phyloP scores from a whole-genome alignment of 352 stramenopile species.

The Elongisporangium prolatum region DNA sequence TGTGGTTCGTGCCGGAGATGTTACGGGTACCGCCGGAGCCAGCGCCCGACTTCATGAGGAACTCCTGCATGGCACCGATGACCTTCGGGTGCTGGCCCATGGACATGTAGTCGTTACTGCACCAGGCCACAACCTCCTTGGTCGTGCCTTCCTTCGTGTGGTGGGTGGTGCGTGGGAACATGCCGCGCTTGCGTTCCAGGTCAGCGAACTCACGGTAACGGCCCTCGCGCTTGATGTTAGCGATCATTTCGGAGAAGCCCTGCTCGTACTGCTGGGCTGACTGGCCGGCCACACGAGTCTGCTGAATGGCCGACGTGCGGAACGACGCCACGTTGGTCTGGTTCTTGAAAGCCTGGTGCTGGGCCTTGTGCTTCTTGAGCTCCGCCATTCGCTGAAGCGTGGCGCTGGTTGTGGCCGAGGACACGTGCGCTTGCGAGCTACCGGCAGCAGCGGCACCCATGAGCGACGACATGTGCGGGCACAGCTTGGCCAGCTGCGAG shows the following conservation, averaged over 20 bases:
- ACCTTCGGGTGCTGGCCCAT: constrained; percentile 90
- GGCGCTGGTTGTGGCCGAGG: constrained; percentile 46
- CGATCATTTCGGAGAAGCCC: constrained; percentile 69
- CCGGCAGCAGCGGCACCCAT: constrained; percentile 51
- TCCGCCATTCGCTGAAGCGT: constrained; percentile 68
- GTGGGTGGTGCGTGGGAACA: constrained; percentile 79
- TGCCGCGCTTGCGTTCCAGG: constrained; percentile 80
- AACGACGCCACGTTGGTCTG: constrained; percentile 42
- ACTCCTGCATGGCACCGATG: constrained; percentile 78
- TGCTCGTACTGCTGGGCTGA: constrained; percentile 60
- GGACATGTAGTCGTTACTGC: constrained; percentile 88
- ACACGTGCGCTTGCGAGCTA: constrained; percentile 58
- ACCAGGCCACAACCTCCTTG: constrained; percentile 88
- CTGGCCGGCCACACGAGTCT: constrained; percentile 60
- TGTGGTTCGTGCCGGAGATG: constrained; percentile 90
- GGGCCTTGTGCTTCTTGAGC: constrained; percentile 56
- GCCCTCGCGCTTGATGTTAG: constrained; percentile 81
- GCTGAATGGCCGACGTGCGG: constrained; percentile 44
- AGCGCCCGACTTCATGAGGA: constrained; percentile 71
- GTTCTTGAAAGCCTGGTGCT: constrained; percentile 19
- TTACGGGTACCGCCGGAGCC: constrained; percentile 86
- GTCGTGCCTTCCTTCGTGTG: constrained; percentile 57
- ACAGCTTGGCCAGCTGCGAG: constrained; percentile 79
- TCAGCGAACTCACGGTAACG: constrained; percentile 87
- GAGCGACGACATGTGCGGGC: constrained; percentile 80